Conservation (phyloP, 192 early-diverging fungal species). For the Helicostylum pulchrum region DNA sequence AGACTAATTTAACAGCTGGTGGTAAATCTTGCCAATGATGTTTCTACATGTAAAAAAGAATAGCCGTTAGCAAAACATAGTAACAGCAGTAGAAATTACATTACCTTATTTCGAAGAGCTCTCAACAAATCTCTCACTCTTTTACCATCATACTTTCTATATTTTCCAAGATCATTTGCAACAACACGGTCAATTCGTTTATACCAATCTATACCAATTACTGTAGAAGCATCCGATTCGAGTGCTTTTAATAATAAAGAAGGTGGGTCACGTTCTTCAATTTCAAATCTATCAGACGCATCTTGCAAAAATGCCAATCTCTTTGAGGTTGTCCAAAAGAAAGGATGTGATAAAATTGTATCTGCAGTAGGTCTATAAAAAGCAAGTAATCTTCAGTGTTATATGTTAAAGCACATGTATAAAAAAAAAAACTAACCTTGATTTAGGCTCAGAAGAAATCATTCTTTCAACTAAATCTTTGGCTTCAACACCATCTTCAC, state of each 20-base stretch:
- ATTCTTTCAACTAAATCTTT: constrained; percentile 89
- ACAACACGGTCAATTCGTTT: constrained; percentile 66
- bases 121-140: constrained; percentile 85
- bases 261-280: constrained; percentile 74
- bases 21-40: constrained; percentile 96
- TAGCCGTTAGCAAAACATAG: background rate
- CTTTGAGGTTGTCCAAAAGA: constrained; percentile 88
- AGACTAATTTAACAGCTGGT: constrained; percentile 62
- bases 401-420: background rate
- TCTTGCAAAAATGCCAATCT: constrained; percentile 90
- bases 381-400: background rate
- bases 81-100: background rate
- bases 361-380: constrained; percentile 68
- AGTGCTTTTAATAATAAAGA: constrained; percentile 62
- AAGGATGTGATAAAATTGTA: constrained; percentile 84
- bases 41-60: constrained; percentile 56
- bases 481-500: constrained; percentile 75
- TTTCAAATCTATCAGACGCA: constrained; percentile 91
- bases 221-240: constrained; percentile 56
- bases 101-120: constrained; percentile 90
- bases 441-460: constrained; percentile 73
- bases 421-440: constrained; percentile 44
- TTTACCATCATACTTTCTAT: constrained; percentile 87
- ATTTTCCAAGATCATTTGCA: constrained; percentile 83
- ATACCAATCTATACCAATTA: constrained; percentile 77